These are phyloP conservation scores for Astrothelium subdiscretum DNA, from an alignment of 495 filamentous ascomycete species.

Conservation along the genomic window DNA sequence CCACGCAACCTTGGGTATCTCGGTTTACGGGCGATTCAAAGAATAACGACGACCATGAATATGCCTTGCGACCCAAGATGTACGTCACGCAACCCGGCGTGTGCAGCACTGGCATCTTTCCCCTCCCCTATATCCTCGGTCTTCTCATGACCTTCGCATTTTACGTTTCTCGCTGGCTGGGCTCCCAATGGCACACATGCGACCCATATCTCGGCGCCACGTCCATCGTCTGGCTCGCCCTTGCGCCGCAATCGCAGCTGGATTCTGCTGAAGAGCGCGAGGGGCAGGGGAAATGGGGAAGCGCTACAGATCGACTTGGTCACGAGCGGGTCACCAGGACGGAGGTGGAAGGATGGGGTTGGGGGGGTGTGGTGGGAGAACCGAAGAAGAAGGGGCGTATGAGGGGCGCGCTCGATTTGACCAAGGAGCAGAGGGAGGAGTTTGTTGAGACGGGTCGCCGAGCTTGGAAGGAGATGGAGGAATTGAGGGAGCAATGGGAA, in stretches of 20 bases:
- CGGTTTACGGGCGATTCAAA: slow-evolving; percentile 26
- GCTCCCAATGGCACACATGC: slow-evolving; percentile 38
- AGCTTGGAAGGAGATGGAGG: slow-evolving; percentile 80
- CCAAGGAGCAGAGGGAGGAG: slow-evolving; percentile 47
- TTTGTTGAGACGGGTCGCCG: slow-evolving; percentile 65
- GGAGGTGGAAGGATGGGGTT: slow-evolving; percentile 78
- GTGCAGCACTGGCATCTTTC: slow-evolving; percentile 67
- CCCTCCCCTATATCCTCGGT: slow-evolving; percentile 51
- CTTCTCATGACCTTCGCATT: slow-evolving; percentile 50
- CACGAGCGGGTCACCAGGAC: slow-evolving; percentile 50
- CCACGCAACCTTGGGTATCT: slow-evolving; percentile 43
- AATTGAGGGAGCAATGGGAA: slow-evolving; percentile 70
- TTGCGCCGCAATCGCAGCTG: slow-evolving; percentile 53
- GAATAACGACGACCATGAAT: slow-evolving; percentile 7
- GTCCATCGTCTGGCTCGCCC: slow-evolving; percentile 57
- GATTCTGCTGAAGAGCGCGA: slow-evolving; percentile 44
- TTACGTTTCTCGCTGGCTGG: slow-evolving; percentile 27
- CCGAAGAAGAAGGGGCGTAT: slow-evolving; percentile 36
- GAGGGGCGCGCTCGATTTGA: slow-evolving; percentile 45
- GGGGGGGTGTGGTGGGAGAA: slow-evolving; percentile 54
- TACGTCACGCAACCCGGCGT: slow-evolving; percentile 84
- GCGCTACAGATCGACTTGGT: slow-evolving; percentile 47
- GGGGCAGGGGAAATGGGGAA: slow-evolving; percentile 79
- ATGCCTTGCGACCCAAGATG: slow-evolving; percentile 38
- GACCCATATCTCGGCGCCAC: slow-evolving; percentile 62